These are phyloP conservation scores for Scenedesmus sp. DNA, from an alignment of 163 green algal species.

Conservation along the genomic window DNA sequence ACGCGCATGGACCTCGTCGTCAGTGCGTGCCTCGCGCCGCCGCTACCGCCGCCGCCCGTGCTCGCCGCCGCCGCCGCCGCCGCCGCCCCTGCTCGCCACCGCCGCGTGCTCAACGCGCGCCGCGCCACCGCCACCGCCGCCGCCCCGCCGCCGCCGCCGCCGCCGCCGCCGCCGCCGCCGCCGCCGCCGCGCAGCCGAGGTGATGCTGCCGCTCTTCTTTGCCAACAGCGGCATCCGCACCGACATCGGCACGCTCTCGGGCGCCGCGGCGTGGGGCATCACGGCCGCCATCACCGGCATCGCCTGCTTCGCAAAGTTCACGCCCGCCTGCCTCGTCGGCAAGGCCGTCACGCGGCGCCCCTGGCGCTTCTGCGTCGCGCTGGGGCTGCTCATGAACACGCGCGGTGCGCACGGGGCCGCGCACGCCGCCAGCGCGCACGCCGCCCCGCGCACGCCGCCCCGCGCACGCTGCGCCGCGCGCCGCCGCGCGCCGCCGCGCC, in stretches of 20 bases:
- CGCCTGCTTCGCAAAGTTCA: conserved; percentile 49
- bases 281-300: conserved; percentile 43
- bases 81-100: too few species aligned
- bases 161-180: too few species aligned
- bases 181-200: conserved; percentile 16
- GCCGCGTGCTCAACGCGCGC: too few species aligned
- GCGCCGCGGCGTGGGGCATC: conserved; percentile 42
- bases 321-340: conserved; percentile 15
- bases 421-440: too few species aligned
- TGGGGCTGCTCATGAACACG: conserved; percentile 54
- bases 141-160: too few species aligned
- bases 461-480: too few species aligned
- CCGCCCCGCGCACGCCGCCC: too few species aligned
- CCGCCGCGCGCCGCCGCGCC: too few species aligned
- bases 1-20: conserved; percentile 57
- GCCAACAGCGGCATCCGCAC: conserved; percentile 51
- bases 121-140: too few species aligned
- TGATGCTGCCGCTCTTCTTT: conserved; percentile 51
- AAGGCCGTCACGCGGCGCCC: conserved; percentile 21
- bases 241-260: conserved; percentile 42
- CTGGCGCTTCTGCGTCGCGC: conserved; percentile 44
- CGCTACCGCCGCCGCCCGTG: not conserved
- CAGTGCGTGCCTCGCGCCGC: conserved; percentile 1
- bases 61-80: not conserved
- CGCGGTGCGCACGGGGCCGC: too few species aligned